phyloP scores from a whole-genome alignment of 306 rosid genomes.

The Astragalus glycyphyllos region DNA sequence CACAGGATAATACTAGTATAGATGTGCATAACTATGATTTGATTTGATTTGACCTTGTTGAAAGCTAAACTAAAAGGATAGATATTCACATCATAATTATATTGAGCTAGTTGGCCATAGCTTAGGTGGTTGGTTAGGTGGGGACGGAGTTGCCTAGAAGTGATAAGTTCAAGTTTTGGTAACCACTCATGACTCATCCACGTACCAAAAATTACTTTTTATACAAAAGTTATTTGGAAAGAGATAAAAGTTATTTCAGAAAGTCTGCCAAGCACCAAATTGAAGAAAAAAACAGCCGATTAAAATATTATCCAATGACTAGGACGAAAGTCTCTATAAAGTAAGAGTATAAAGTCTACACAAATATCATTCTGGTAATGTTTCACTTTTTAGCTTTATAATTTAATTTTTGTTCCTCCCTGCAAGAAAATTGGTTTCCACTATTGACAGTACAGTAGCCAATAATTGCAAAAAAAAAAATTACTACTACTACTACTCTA shows the following conservation, averaged over 20 bases:
- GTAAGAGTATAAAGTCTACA: not conserved
- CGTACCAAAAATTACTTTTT: not conserved
- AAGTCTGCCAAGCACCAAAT: conserved; percentile 12
- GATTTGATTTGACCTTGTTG: too few species aligned
- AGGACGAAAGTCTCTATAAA: not conserved
- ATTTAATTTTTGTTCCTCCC: not conserved
- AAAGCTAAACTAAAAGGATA: conserved; percentile 1
- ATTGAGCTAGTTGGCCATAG: conserved; percentile 22
- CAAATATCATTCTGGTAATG: not conserved
- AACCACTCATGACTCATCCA: conserved; percentile 25
- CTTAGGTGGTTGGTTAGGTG: conserved; percentile 16
- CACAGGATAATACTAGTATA: conserved; percentile 6
- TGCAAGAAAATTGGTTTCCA: not conserved
- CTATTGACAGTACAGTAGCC: not conserved
- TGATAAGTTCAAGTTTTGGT: conserved; percentile 21
- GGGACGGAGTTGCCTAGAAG: conserved; percentile 18
- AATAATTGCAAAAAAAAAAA: conserved; percentile 9
- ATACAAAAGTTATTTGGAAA: not conserved
- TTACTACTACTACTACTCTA: not conserved
- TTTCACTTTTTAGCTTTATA: not conserved
- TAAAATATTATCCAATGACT: not conserved
- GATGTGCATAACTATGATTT: too few species aligned
- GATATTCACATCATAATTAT: not conserved
- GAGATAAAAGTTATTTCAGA: conserved; percentile 19
- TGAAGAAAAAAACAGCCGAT: conserved; percentile 5